Evolutionary conservation across 2,329 filamentous ascomycete species (phyloP), one percentile per base, ranked within the genome.

Genomic region (Colletotrichum cordylinicola): DNA sequence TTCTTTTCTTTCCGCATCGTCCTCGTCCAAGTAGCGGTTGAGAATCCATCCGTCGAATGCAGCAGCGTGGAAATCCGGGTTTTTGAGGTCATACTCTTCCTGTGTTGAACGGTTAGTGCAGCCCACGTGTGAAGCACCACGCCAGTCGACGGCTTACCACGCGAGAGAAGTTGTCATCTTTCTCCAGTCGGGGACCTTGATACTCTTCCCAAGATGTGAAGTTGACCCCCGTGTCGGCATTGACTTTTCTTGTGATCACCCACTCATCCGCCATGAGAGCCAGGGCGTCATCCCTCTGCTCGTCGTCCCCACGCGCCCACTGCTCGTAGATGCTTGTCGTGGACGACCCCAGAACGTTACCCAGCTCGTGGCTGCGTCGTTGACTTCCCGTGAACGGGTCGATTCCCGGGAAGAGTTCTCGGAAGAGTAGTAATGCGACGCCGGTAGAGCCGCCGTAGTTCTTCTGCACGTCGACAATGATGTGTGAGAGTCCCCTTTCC

Each of bases 1-100:
- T 13, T 33, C 24, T 65, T 52, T 52, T 8, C 61, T 13, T 2
- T 21, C 67, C 6, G 21, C 43, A 31, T 74, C 72, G 5, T 31
- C 21, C 2, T 65, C 61, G 9, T 74, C 60, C 7, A 74, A 29
- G 16, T 71, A 71, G 10, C 67, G 56, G 18, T 9, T 48, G 43
- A 74, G 35, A 15, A 35, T 27, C 72, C 72, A 74, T 4, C 72
- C 72, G 15, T 74, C 72, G 6, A 74, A 71, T 13, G 72, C 72
- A 2, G 67, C 72, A 1, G 21, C 27, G 8, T 74, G 72, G 29
- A 74, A 74, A 0, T 27, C 27, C 10, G 72, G 72, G 5, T 74
- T 74, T 8, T 56, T 48, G 16, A 74, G 60, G 16, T 74, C 72
- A 18, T 74, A 74, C 12, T 61, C 55, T 21, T 74, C 72, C 72